Evolutionary conservation across 305 asterid species (phyloP).

Genomic region (Fraxinus xanthoxyloides): DNA sequence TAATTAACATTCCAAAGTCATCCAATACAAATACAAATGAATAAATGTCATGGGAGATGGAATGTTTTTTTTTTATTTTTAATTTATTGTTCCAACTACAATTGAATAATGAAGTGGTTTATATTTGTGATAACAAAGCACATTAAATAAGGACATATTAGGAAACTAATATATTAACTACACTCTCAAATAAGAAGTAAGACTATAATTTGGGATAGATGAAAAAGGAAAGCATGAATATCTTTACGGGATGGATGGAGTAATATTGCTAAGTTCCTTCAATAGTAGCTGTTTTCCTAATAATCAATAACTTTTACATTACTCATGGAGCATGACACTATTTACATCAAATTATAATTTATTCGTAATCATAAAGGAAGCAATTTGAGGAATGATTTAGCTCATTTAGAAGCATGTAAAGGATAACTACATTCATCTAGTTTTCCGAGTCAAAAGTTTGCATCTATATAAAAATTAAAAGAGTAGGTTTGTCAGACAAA

Average conservation of each 20-base stretch:
- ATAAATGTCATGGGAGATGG: neutral
- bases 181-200: neutral
- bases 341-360: neutral
- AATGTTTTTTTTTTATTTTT: too few relatives aligned
- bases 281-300: neutral
- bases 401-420: neutral
- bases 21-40: neutral
- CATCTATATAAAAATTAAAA: neutral
- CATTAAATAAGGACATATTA: neutral
- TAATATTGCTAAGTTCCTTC: neutral
- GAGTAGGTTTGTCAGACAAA: neutral
- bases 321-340: neutral
- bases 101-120: neutral
- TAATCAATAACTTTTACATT: neutral
- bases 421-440: neutral
- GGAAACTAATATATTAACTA: neutral
- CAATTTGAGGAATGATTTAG: neutral
- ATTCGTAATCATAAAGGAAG: constrained; percentile 11
- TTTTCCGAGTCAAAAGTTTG: constrained; percentile 12
- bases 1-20: neutral
- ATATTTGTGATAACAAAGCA: too few relatives aligned
- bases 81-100: neutral
- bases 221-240: too few relatives aligned
- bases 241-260: too few relatives aligned
- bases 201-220: neutral